Evolutionary conservation across 805 yeast species (phyloP).

Genomic region (Yarrowia divulgata): DNA sequence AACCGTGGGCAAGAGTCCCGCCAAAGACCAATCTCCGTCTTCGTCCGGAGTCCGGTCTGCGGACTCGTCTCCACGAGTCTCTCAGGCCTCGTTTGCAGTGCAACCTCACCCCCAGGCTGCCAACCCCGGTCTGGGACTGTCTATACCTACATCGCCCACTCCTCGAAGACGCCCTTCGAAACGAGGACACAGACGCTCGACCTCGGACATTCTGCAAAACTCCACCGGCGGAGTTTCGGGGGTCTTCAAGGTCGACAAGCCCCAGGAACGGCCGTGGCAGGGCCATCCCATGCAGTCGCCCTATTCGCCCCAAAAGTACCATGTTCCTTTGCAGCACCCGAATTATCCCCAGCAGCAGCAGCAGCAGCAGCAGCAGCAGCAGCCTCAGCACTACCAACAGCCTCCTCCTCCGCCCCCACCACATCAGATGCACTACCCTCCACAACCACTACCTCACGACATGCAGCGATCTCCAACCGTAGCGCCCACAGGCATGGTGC

Average conservation of each 20-base stretch:
- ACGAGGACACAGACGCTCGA: constrained; percentile 7
- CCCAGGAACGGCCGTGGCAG: neutral
- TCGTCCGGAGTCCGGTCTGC: constrained; percentile 3
- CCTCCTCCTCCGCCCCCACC: neutral
- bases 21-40: neutral
- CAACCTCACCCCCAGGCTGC: constrained; percentile 11
- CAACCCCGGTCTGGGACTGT: neutral
- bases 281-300: neutral
- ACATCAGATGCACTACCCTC: neutral
- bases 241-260: constrained; percentile 27
- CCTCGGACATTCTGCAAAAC: constrained; percentile 30
- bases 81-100: constrained; percentile 3
- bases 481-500: neutral
- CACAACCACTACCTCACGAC: neutral
- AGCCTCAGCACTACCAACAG: neutral
- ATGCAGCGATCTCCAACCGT: neutral
- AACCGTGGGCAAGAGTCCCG: neutral
- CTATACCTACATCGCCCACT: constrained; percentile 13
- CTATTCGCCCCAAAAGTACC: neutral
- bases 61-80: constrained; percentile 13
- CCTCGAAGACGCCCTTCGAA: constrained; percentile 9
- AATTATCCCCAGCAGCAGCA: neutral
- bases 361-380: neutral
- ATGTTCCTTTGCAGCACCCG: neutral
- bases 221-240: constrained; percentile 18